These are phyloP conservation scores for Annulohypoxylon nitens DNA, from an alignment of 495 filamentous ascomycete species.

Conservation along the genomic window DNA sequence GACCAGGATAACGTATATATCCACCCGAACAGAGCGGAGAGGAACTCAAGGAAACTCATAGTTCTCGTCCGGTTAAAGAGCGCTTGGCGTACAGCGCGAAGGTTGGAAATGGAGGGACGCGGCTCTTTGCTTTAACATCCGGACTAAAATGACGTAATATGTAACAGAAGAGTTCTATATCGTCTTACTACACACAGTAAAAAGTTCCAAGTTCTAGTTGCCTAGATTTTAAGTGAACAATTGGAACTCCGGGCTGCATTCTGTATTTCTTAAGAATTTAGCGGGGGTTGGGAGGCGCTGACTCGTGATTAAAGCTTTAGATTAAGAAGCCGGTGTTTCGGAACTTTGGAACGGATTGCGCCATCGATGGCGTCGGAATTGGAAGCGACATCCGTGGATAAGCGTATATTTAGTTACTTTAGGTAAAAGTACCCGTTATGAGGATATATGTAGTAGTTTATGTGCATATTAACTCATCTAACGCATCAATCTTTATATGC, in stretches of 20 bases:
- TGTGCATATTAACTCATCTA: neutral
- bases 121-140: slow-evolving; percentile 6
- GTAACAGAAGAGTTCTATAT: neutral
- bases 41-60: slow-evolving; percentile 54
- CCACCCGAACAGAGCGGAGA: slow-evolving; percentile 70
- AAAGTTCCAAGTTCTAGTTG: neutral
- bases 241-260: neutral
- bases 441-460: neutral
- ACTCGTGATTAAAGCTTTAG: neutral
- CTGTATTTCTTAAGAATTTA: neutral
- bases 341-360: neutral
- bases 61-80: slow-evolving; percentile 31
- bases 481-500: neutral
- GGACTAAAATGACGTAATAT: slow-evolving; percentile 5
- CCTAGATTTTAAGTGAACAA: neutral
- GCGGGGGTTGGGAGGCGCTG: neutral
- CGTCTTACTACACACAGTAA: no score
- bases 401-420: neutral
- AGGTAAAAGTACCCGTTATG: neutral
- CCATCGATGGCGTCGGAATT: slow-evolving; percentile 8
- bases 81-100: slow-evolving; percentile 21
- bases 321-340: neutral
- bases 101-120: neutral
- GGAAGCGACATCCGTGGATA: neutral
- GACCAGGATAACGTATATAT: slow-evolving; percentile 81